A percentile compares a stretch with the other conserved stretches of the same genome.
phyloP scores from a whole-genome alignment of 1,284 basidiomycete species.

The Ceratobasidium papillatum region DNA sequence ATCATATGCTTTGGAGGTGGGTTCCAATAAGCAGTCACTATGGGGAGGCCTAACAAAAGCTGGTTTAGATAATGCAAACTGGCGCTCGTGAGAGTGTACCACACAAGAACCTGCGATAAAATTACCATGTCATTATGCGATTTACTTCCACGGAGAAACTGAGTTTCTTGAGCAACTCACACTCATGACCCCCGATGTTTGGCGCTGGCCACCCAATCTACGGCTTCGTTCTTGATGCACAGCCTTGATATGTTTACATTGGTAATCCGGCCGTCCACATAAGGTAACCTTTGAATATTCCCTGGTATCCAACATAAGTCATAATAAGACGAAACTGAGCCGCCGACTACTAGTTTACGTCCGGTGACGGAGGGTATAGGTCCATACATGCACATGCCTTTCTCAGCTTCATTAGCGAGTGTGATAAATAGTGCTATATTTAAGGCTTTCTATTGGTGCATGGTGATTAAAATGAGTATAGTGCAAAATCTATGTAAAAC shows the following conservation, averaged over 20 bases:
- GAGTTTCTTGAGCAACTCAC: not conserved
- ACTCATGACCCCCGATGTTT: slow-evolving; percentile 1
- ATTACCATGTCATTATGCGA: not conserved
- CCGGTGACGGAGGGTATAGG: not conserved
- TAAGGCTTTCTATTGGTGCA: too few relatives aligned
- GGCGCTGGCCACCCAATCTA: not conserved
- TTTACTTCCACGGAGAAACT: not conserved
- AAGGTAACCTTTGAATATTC: not conserved
- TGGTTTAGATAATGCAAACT: not conserved
- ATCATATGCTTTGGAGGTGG: too few relatives aligned
- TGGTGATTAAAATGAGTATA: not conserved
- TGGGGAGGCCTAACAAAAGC: too few relatives aligned
- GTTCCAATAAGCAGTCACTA: too few relatives aligned
- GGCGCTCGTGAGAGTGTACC: not conserved
- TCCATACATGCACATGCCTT: not conserved
- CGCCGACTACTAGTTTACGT: not conserved
- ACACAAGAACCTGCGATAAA: not conserved
- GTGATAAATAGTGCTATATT: not conserved
- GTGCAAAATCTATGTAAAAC: not conserved
- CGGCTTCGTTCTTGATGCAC: slow-evolving; percentile 21
- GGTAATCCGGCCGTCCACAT: not conserved
- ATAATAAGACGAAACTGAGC: not conserved
- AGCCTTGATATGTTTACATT: slow-evolving; percentile 6
- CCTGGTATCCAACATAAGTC: not conserved
- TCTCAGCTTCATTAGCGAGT: not conserved